These are phyloP conservation scores for Ceratocystis smalleyi DNA, from an alignment of 2,329 filamentous ascomycete species.

Conservation along the genomic window DNA sequence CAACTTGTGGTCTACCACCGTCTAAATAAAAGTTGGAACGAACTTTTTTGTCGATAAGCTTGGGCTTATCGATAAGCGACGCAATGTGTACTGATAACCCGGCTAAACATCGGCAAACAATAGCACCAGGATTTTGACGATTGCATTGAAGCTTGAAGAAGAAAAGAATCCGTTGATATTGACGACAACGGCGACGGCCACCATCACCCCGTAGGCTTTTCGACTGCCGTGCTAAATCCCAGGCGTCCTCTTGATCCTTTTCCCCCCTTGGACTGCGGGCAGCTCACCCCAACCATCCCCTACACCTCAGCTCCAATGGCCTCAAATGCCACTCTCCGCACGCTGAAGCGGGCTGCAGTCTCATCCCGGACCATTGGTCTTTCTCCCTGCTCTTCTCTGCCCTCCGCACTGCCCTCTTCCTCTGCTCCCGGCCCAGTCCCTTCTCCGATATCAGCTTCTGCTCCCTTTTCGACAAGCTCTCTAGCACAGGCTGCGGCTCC, in stretches of 20 bases:
- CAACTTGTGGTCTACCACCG: background rate
- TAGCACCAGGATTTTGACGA: conserved; percentile 6
- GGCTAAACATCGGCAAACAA: conserved; percentile 1
- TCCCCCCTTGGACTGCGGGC: background rate
- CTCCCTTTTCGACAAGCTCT: conserved; percentile 30
- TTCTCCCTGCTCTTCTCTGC: conserved; percentile 13
- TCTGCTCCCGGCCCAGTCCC: background rate
- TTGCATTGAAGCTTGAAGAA: background rate
- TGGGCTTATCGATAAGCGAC: conserved; percentile 11
- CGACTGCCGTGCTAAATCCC: background rate
- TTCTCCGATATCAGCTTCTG: conserved; percentile 19
- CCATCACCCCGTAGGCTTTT: background rate
- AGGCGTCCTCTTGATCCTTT: background rate
- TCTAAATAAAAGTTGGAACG: background rate
- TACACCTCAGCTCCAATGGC: conserved; percentile 23
- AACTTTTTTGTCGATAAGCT: conserved; percentile 15
- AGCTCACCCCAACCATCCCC: background rate
- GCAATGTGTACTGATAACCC: background rate
- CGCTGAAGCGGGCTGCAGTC: conserved; percentile 26
- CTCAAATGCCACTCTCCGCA: conserved; percentile 30
- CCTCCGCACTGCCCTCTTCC: conserved; percentile 20
- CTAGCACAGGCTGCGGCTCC: conserved; percentile 19
- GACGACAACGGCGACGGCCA: background rate
- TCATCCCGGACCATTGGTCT: conserved; percentile 22
- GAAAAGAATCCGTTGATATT: background rate